phyloP scores from a whole-genome alignment of 1,139 yeast species.

The Lodderomyces elongisporus region DNA sequence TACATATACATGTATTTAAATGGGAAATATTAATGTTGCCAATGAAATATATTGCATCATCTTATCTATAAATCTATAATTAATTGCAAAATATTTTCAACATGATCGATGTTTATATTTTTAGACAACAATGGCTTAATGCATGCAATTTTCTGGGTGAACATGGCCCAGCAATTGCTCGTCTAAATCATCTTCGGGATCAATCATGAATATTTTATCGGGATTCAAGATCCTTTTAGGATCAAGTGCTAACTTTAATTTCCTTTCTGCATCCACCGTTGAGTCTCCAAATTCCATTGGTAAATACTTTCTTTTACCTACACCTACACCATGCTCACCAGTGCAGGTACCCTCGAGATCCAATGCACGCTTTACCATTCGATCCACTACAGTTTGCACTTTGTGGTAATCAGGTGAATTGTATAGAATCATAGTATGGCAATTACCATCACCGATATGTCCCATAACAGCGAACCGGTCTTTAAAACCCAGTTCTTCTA shows the following conservation, averaged over 20 bases:
- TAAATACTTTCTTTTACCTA: slow-evolving; percentile 39
- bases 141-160: too few species aligned
- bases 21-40: too few species aligned
- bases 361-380: slow-evolving; percentile 48
- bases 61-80: too few species aligned
- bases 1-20: too few species aligned
- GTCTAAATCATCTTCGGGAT: slow-evolving; percentile 33
- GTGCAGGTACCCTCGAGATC: slow-evolving; percentile 42
- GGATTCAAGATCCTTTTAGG: slow-evolving; percentile 31
- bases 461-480: slow-evolving; percentile 48
- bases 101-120: too few species aligned
- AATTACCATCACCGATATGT: slow-evolving; percentile 62
- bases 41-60: too few species aligned
- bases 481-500: slow-evolving; percentile 34
- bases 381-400: slow-evolving; percentile 37
- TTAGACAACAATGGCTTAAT: too few species aligned
- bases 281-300: slow-evolving; percentile 31
- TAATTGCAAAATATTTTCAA: too few species aligned
- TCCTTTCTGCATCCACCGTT: slow-evolving; percentile 41
- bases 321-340: slow-evolving; percentile 47
- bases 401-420: slow-evolving; percentile 38
- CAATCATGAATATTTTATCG: slow-evolving; percentile 33
- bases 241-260: slow-evolving; percentile 25
- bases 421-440: slow-evolving; percentile 49
- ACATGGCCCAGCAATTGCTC: too few species aligned